phyloP scores from a whole-genome alignment of 139 green algal genomes.

The Picochlorum sp. region DNA sequence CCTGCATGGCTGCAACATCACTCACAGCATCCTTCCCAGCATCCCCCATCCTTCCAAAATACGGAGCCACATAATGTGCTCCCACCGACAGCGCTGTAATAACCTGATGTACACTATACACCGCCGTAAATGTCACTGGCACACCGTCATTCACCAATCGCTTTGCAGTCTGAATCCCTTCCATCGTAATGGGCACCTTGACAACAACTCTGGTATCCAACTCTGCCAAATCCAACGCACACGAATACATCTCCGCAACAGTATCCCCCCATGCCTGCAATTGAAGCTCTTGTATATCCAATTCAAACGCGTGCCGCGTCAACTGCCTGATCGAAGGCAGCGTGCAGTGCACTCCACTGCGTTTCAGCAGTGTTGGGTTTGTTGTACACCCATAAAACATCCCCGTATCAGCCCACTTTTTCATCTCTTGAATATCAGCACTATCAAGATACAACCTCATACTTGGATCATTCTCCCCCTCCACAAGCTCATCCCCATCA shows the following conservation, averaged over 20 bases:
- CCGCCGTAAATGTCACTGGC: conserved; percentile 60
- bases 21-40: conserved; percentile 24
- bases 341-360: conserved; percentile 53
- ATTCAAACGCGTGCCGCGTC: conserved; percentile 29
- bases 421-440: conserved; percentile 37
- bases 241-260: conserved; percentile 36
- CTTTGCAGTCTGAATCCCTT: conserved; percentile 49
- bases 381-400: conserved; percentile 67
- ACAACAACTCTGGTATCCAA: conserved; percentile 32
- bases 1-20: conserved; percentile 50
- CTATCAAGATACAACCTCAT: conserved; percentile 53
- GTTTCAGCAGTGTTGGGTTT: conserved; percentile 68
- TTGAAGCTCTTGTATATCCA: conserved; percentile 56
- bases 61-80: conserved; percentile 70
- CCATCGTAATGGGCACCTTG: conserved; percentile 65
- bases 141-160: conserved; percentile 40
- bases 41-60: conserved; percentile 72
- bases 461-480: conserved; percentile 5
- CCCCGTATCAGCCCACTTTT: conserved; percentile 33
- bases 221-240: conserved; percentile 27
- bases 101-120: conserved; percentile 45
- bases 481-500: conserved; percentile 5
- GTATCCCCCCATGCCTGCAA: conserved; percentile 65
- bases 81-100: conserved; percentile 53
- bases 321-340: conserved; percentile 35